Conservation (phyloP, 257 asterid genomes). For the Nicotiana tabacum region DNA sequence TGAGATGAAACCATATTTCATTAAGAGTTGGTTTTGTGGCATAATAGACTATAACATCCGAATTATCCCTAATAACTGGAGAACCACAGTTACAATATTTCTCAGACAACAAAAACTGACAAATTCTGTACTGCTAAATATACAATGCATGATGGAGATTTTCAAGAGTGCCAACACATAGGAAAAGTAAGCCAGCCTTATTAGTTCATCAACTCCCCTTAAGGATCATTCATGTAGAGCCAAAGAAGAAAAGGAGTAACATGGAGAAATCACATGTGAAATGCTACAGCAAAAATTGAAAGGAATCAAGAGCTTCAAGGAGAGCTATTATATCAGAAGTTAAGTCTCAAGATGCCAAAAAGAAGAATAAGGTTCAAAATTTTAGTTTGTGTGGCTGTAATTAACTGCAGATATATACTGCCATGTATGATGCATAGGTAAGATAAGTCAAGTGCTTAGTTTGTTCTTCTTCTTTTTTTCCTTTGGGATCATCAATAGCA, state of each 20-base stretch:
- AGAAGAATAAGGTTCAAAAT: not conserved
- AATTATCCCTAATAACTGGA: not conserved
- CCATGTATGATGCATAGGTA: not conserved
- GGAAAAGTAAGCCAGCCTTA: not conserved
- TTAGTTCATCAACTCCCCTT: not conserved
- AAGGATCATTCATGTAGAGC: not conserved
- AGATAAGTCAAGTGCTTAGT: not conserved
- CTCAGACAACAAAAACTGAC: not conserved
- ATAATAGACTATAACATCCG: not conserved
- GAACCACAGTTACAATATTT: not conserved
- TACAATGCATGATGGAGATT: not conserved
- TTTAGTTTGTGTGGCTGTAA: not conserved
- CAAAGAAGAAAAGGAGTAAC: not conserved
- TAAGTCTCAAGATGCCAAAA: not conserved
- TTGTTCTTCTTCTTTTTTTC: not conserved
- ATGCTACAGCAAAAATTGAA: not conserved
- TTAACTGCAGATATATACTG: not conserved
- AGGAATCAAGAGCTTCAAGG: not conserved
- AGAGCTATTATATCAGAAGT: not conserved
- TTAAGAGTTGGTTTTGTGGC: not conserved
- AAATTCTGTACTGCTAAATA: not conserved
- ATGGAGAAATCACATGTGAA: not conserved
- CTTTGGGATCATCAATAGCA: constrained; percentile 6
- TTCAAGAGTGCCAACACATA: not conserved
- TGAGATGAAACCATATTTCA: not conserved